Base-by-base conservation (phyloP, 371 early-diverging fungal species). In the Mortierella polycephala region DNA sequence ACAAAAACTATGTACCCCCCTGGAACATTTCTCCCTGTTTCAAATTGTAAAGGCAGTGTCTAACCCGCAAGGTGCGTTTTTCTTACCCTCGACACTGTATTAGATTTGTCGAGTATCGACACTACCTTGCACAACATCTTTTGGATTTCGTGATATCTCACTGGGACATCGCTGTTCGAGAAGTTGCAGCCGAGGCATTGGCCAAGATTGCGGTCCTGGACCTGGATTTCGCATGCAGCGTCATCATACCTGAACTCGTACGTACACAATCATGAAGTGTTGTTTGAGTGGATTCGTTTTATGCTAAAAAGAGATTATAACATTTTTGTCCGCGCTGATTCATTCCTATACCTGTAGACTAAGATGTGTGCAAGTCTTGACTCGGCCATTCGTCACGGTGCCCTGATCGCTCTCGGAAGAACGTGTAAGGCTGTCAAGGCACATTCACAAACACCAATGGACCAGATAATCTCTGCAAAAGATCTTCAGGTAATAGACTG, bases 161-260 rank as follows among this genome's bases (percentile, higher is more conserved):
- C 71, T 98, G 98, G 98, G 98, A 98, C 71, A 84, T 87, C 58
- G 64, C 82, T 14, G 91, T 96, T 66, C 90, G 98, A 3, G 85
- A 87, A 1, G 82, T 96, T 20, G 94, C 92, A 0, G 90, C 95
- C 1, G 87, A 90, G 51, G 82, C 95, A 0, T 74, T 96, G 64
- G 83, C 86, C 18, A 84, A 76, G 13, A 81, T 96, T 9, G 89
- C 87, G 14, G 69, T 86, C 1, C 79, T 91, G 6, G 89, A 89
- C 14, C 82, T 91, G 11, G 81, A 71, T 8, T 87, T 86, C 64
- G 88, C 92, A 55, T 81, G 86, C n/a, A 67, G 80, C 6, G 69
- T 30, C 9, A 84, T 87, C 47, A 75, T 94, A 12, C 85, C 87
- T 1, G 61, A 51, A 1, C 77, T 88, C 51, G 87, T 86, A 82